phyloP scores from a whole-genome alignment of 1,284 basidiomycete genomes.

The Cryptococcus floricola region DNA sequence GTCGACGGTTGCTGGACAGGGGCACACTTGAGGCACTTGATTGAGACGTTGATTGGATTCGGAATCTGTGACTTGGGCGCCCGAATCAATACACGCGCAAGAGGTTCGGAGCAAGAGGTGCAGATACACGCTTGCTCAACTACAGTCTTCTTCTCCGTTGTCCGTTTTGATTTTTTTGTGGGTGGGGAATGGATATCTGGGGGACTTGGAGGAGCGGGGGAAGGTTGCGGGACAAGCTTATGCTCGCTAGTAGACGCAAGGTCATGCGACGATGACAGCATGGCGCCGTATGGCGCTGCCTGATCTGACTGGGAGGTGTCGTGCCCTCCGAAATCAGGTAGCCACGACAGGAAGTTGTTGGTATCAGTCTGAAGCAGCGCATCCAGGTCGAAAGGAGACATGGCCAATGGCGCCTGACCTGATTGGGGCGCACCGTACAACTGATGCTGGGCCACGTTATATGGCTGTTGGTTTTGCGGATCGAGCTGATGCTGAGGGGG shows the following conservation, averaged over 20 bases:
- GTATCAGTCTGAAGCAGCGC: constrained; percentile 34
- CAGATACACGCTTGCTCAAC: constrained; percentile 33
- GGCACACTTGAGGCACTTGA: constrained; percentile 31
- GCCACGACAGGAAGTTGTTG: constrained; percentile 38
- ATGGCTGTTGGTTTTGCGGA: neutral
- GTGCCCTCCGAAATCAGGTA: constrained; percentile 31
- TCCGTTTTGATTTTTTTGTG: constrained; percentile 28
- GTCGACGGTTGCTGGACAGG: constrained; percentile 25
- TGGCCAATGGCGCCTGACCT: constrained; percentile 3
- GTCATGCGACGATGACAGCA: neutral
- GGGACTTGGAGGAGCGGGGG: constrained; percentile 14
- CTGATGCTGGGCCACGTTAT: neutral
- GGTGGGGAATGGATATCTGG: constrained; percentile 10
- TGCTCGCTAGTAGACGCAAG: neutral
- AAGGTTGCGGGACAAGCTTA: constrained; percentile 1
- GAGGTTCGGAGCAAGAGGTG: constrained; percentile 20
- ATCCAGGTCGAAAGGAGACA: constrained; percentile 43
- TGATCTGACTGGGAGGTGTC: neutral
- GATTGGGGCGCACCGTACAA: neutral
- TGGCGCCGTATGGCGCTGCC: no score
- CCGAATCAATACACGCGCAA: constrained; percentile 40
- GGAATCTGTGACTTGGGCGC: constrained; percentile 38
- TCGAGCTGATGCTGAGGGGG: neutral
- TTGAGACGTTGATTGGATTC: constrained; percentile 22
- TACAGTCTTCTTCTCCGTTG: constrained; percentile 40